Evolutionary conservation across 2,329 filamentous ascomycete species (phyloP).

Genomic region (Ambrosiella cleistominuta): DNA sequence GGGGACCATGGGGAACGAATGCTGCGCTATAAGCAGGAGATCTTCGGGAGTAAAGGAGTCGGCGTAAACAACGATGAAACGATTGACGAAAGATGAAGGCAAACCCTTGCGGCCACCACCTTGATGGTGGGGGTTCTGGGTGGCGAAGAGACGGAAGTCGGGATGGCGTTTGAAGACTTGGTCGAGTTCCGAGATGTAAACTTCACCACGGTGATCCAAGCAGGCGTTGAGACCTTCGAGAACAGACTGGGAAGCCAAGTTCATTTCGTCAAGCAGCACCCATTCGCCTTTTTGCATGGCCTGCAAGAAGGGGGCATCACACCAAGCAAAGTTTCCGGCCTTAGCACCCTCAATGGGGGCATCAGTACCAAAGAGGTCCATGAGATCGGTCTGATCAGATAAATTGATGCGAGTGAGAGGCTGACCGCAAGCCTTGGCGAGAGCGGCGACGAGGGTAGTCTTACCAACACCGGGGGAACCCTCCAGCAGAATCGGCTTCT

Average conservation of each 20-base stretch:
- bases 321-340: conserved; percentile 83
- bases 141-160: conserved; percentile 85
- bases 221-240: conserved; percentile 93
- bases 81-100: conserved; percentile 90
- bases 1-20: conserved; percentile 52
- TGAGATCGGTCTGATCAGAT: conserved; percentile 92
- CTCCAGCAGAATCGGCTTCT: conserved; percentile 84
- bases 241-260: conserved; percentile 88
- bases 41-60: conserved; percentile 74
- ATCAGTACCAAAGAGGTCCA: conserved; percentile 94
- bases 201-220: conserved; percentile 86
- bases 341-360: conserved; percentile 86
- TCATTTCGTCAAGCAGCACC: conserved; percentile 98
- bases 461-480: conserved; percentile 97
- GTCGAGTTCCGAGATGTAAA: conserved; percentile 88
- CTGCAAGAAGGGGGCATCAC: conserved; percentile 83
- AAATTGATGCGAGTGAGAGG: conserved; percentile 87
- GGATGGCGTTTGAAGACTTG: conserved; percentile 83
- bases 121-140: conserved; percentile 94
- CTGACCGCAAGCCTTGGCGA: conserved; percentile 63
- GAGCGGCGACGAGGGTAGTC: conserved; percentile 75
- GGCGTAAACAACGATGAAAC: conserved; percentile 94
- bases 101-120: conserved; percentile 89
- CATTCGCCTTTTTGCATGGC: conserved; percentile 95
- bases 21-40: conserved; percentile 62